Evolutionary conservation across 2,329 filamentous ascomycete genomes (phyloP).

Genomic region (Penicillium sp.): DNA sequence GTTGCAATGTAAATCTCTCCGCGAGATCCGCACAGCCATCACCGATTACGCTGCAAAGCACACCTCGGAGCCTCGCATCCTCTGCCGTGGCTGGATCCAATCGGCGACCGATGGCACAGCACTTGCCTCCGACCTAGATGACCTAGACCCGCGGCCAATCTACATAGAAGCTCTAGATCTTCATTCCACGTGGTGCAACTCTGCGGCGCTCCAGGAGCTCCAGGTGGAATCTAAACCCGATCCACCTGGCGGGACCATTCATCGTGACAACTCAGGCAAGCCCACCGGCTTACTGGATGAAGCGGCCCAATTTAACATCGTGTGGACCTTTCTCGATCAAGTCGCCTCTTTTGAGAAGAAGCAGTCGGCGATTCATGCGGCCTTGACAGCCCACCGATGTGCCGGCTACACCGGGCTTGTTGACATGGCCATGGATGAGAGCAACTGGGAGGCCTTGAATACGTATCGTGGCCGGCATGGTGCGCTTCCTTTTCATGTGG

Average conservation of each 20-base stretch:
- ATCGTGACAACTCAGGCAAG: conserved; percentile 46
- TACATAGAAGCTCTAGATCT: conserved; percentile 56
- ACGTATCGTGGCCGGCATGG: conserved; percentile 36
- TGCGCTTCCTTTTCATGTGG: conserved; percentile 45
- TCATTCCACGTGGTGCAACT: conserved; percentile 57
- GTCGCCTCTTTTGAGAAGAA: conserved; percentile 49
- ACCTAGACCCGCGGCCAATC: conserved; percentile 53
- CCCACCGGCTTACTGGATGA: conserved; percentile 52
- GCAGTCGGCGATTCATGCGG: conserved; percentile 43
- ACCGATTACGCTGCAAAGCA: conserved; percentile 39
- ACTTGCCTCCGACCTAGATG: conserved; percentile 50
- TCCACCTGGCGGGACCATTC: conserved; percentile 52
- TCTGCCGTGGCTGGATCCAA: conserved; percentile 56
- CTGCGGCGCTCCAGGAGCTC: conserved; percentile 51
- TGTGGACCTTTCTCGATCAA: conserved; percentile 53
- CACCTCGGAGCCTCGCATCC: conserved; percentile 45
- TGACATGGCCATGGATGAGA: conserved; percentile 58
- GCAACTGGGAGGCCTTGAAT: conserved; percentile 49
- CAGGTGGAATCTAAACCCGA: conserved; percentile 44
- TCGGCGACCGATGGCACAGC: conserved; percentile 49
- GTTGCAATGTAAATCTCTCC: conserved; percentile 43
- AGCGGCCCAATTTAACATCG: conserved; percentile 48
- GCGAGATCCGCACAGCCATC: conserved; percentile 50
- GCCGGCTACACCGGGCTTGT: conserved; percentile 54
- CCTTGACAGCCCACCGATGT: conserved; percentile 47